Evolutionary conservation across 2,329 filamentous ascomycete species (phyloP), one percentile per base, ranked within the genome.

Genomic region (Ceratocystis albifundus): DNA sequence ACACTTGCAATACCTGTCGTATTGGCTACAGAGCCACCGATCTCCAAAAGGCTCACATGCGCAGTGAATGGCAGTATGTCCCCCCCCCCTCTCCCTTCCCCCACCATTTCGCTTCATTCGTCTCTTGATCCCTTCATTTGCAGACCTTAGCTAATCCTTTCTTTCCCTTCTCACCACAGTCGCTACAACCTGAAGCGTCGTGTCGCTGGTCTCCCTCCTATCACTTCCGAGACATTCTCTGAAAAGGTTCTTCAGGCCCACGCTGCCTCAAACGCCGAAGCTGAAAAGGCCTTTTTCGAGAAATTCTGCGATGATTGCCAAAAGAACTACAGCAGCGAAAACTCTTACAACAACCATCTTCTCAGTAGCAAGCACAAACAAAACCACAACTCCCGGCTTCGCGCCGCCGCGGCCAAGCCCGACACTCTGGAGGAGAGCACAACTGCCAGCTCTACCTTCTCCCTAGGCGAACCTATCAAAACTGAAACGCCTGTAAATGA

Each of bases 1-100:
- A 93, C 78, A 97, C 93, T 66, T 99, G 94, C 85, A 99, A 97
- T 77, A 94, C 92, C 67, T 99, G 94, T 74, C 90, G 96, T 75
- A 92, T 99, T 71, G 94, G 93, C 64, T 99, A 97, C 78, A 88
- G 93, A 70, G 91, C 90, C 74, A 91, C 89, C 75, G 93, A 97
- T 74, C 82, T 95, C 66, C 94, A 99, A 78, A 87, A 94, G 75
- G 87, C 85, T 46, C 94, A 99, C 75, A 99, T 99, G 94, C 91
- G 94, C 76, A 94, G 88, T 72, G 94, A 99, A 78, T 99, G 94
- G 94, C 93, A 99, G 88, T 94, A 82, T 78, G 89, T 86, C 12
- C 2, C 10, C 50, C n/a, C 22, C 15, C 6, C 15, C 17, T 8
- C 22, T 15, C 17, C 32, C 8, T n/a, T 6, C 46, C 46, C n/a